Evolutionary conservation across 805 yeast genomes (phyloP).

Genomic region (Sugiyamaella floridensis): DNA sequence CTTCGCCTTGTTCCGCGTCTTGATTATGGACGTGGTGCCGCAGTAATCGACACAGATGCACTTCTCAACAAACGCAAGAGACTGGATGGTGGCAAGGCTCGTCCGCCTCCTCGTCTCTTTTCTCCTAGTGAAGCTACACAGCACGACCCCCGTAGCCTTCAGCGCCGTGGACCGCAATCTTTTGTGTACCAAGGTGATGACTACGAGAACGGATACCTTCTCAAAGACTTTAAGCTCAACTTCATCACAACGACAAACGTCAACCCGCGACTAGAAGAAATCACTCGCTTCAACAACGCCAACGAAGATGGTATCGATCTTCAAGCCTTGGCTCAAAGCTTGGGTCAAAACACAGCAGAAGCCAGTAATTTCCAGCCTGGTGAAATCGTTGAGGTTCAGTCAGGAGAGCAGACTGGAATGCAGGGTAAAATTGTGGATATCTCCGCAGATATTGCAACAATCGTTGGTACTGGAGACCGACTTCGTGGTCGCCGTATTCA

Average conservation of each 20-base stretch:
- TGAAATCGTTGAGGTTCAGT: constrained; percentile 83
- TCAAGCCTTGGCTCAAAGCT: constrained; percentile 76
- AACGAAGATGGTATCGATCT: constrained; percentile 85
- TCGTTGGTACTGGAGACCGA: constrained; percentile 41
- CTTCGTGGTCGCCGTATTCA: constrained; percentile 58
- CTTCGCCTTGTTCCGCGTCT: constrained; percentile 87
- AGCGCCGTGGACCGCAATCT: constrained; percentile 47
- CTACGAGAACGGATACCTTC: constrained; percentile 80
- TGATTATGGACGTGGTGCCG: constrained; percentile 66
- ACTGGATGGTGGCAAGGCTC: constrained; percentile 44
- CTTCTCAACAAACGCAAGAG: constrained; percentile 44
- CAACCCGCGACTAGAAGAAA: constrained; percentile 81
- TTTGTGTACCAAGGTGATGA: constrained; percentile 81
- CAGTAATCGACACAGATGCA: constrained; percentile 18
- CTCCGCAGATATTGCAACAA: constrained; percentile 53
- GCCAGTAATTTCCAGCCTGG: constrained; percentile 77
- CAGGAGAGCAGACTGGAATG: constrained; percentile 91
- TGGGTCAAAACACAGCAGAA: constrained; percentile 48
- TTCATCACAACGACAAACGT: constrained; percentile 72
- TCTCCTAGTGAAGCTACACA: constrained; percentile 83
- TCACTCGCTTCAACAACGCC: constrained; percentile 68
- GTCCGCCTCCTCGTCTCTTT: constrained; percentile 83
- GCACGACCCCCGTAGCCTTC: constrained; percentile 66
- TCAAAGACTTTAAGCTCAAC: constrained; percentile 78
- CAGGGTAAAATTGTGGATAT: constrained; percentile 71